phyloP scores from a whole-genome alignment of 805 yeast genomes.

The Myxozyma monticola region DNA sequence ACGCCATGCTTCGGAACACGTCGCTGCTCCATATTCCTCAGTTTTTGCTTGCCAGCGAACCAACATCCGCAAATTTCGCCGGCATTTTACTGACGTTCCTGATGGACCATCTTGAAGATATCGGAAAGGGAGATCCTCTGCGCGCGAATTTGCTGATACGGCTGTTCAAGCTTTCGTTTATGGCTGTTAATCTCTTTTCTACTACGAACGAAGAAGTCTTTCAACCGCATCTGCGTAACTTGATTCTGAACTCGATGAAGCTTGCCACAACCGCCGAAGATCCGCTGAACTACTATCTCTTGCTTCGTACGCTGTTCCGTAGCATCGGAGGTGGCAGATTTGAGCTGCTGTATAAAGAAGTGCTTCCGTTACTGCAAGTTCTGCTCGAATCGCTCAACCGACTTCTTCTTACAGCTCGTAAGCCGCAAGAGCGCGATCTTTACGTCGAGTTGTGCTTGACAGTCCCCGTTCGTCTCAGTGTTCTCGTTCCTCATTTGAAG shows the following conservation, averaged over 20 bases:
- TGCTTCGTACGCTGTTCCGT: constrained; percentile 85
- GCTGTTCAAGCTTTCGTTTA: constrained; percentile 86
- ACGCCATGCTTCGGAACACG: constrained; percentile 76
- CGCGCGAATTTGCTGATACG: constrained; percentile 80
- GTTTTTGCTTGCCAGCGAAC: constrained; percentile 87
- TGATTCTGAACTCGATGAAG: constrained; percentile 77
- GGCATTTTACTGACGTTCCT: constrained; percentile 78
- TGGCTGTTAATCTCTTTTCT: constrained; percentile 93
- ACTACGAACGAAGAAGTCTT: constrained; percentile 79
- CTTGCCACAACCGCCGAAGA: constrained; percentile 83
- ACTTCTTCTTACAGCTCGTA: constrained; percentile 75
- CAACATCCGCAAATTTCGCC: constrained; percentile 89
- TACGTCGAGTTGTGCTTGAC: constrained; percentile 94
- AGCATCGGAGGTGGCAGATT: constrained; percentile 97
- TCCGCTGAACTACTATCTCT: constrained; percentile 84
- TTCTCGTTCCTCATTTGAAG: constrained; percentile 86
- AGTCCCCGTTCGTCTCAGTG: constrained; percentile 92
- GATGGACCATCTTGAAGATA: constrained; percentile 65
- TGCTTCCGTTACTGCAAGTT: constrained; percentile 85
- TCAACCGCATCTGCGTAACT: constrained; percentile 79
- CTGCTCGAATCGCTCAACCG: constrained; percentile 81
- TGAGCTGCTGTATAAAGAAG: constrained; percentile 88
- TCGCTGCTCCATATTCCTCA: constrained; percentile 90
- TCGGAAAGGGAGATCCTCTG: constrained; percentile 78
- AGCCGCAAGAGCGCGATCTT: constrained; percentile 88